Evolutionary conservation across 2,329 filamentous ascomycete genomes (phyloP), one percentile per base, ranked within the genome.

Genomic region (Fusarium sp.): DNA sequence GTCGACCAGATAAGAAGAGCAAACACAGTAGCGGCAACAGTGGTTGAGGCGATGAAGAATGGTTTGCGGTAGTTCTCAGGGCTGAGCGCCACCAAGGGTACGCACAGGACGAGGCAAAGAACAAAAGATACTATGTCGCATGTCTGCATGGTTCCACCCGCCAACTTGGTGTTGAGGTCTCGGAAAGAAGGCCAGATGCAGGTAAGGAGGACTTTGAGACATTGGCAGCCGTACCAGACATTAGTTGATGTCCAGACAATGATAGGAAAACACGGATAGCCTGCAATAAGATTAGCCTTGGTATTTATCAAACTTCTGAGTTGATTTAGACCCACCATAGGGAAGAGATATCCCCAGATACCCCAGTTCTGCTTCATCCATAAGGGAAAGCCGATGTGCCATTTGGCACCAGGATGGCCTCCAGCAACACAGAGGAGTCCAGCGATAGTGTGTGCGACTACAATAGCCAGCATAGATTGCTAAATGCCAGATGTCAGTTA

Each of bases 321-420:
- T 12, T 7, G 12, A 14, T 7, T 0, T 14, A 14, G 12, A 30
- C 28, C 6, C 12, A 30, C 63, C 64, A 76, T 73, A 1, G 74
- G 73, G 19, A 77, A 73, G 3, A 75, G 48, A 26, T 71, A 72
- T 31, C 75, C 74, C 57, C 64, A 66, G 19, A 76, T 71, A 7
- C 75, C 75, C 74, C 74, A 76, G 23, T 68, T 73, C 12, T 72
- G 53, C 44, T 74, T 74, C 46, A 74, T 73, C 46, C 73, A 67
- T 23, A 76, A 65, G 18, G 72, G 73, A 55, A 76, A 76, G 6
- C 74, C 74, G 10, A 76, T 69, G 37, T 76, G 74, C 74, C 74
- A 76, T 30, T 72, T 75, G 1, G 74, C 74, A 8, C 74, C 74
- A 4, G 73, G 73, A 4, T 67, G 71, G 11, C 74, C 74, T n/a